Conservation (phyloP, 2,329 filamentous ascomycete species). For the Trichoderma semiorbis region DNA sequence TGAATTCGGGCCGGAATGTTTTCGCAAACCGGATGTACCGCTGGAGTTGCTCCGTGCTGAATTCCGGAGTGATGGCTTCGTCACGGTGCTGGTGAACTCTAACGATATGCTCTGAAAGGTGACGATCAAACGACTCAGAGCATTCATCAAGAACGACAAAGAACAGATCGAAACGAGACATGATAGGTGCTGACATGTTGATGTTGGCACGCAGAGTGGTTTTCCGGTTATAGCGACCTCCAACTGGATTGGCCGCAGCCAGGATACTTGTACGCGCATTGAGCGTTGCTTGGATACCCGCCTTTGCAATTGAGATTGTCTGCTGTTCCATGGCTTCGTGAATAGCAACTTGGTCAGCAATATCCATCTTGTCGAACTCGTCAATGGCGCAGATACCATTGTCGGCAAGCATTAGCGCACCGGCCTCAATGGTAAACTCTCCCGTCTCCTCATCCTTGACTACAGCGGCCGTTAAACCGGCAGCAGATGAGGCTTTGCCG, state of each 20-base stretch:
- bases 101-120: slow-evolving; percentile 92
- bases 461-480: slow-evolving; percentile 93
- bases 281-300: slow-evolving; percentile 94
- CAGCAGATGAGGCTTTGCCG: slow-evolving; percentile 94
- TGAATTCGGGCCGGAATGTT: slow-evolving; percentile 92
- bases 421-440: slow-evolving; percentile 97
- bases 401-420: slow-evolving; percentile 94
- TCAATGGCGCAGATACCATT: slow-evolving; percentile 98
- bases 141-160: slow-evolving; percentile 97
- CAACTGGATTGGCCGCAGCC: slow-evolving; percentile 92
- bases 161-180: slow-evolving; percentile 98
- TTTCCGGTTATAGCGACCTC: slow-evolving; percentile 96
- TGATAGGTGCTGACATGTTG: slow-evolving; percentile 98
- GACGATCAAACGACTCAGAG: slow-evolving; percentile 85
- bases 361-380: slow-evolving; percentile 99
- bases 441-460: slow-evolving; percentile 98
- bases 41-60: slow-evolving; percentile 93
- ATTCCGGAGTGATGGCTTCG: slow-evolving; percentile 85
- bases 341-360: slow-evolving; percentile 94
- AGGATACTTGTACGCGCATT: slow-evolving; percentile 95
- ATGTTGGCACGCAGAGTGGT: slow-evolving; percentile 90
- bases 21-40: slow-evolving; percentile 95
- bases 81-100: slow-evolving; percentile 90
- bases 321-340: slow-evolving; percentile 99
- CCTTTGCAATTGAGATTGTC: slow-evolving; percentile 98